Conservation (phyloP, 345 rosid genomes). For the Arabis alpina region DNA sequence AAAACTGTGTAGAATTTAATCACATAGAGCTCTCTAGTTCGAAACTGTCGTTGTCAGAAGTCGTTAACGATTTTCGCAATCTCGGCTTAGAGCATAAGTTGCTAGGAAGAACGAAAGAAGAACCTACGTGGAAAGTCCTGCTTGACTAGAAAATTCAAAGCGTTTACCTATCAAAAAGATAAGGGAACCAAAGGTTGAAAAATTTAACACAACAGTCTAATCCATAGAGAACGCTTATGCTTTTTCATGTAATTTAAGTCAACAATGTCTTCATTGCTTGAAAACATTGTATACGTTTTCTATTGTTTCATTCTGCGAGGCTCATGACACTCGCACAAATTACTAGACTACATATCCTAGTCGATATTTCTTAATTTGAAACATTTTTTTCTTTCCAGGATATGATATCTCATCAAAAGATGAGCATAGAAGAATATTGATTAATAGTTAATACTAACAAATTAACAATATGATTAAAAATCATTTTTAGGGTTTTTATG, state of each 20-base stretch:
- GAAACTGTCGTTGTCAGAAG: too few species aligned
- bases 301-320: too few species aligned
- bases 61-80: too few species aligned
- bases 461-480: too few species aligned
- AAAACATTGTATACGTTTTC: background rate
- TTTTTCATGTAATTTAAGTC: slow-evolving; percentile 3
- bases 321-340: too few species aligned
- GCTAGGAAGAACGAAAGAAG: background rate
- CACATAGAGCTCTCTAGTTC: too few species aligned
- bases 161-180: background rate
- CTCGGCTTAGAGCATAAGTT: background rate
- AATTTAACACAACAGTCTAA: slow-evolving; percentile 1
- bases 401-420: too few species aligned
- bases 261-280: slow-evolving; percentile 5
- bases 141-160: slow-evolving; percentile 34
- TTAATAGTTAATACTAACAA: too few species aligned
- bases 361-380: background rate
- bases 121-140: slow-evolving; percentile 1
- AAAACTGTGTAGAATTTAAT: too few species aligned
- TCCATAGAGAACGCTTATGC: background rate
- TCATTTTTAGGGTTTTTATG: too few species aligned
- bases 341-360: too few species aligned
- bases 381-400: background rate
- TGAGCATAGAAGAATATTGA: too few species aligned
- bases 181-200: slow-evolving; percentile 3